Percentiles rank a stretch among this genome's conserved stretches.
Evolutionary conservation across 2,329 filamentous ascomycete genomes (phyloP).

Genomic region (Paracamarosporium sp.): DNA sequence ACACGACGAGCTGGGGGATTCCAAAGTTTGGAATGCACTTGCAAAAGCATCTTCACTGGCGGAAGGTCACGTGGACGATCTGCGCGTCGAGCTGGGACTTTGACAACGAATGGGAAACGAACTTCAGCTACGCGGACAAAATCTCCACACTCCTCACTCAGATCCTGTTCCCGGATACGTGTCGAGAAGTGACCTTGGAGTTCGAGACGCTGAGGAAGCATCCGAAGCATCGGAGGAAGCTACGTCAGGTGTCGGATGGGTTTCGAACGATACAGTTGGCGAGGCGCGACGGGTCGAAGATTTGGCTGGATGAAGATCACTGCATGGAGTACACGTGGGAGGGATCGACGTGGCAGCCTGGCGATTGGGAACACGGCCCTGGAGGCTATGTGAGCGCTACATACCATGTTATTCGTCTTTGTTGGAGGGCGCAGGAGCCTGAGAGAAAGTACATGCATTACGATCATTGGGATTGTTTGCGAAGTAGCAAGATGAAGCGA

Average conservation of each 20-base stretch:
- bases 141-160: conserved; percentile 3
- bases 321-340: conserved; percentile 25
- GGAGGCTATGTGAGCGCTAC: conserved; percentile 15
- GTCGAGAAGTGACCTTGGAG: conserved; percentile 33
- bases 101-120: conserved; percentile 9
- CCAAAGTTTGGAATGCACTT: conserved; percentile 18
- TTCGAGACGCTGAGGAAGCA: conserved; percentile 25
- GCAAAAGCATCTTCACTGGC: conserved; percentile 26
- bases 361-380: conserved; percentile 11
- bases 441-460: conserved; percentile 31
- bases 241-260: conserved; percentile 10
- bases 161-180: conserved; percentile 21
- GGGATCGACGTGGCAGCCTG: conserved; percentile 14
- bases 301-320: conserved; percentile 17
- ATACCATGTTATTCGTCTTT: conserved; percentile 21
- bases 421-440: conserved; percentile 27
- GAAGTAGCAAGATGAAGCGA: conserved; percentile 4
- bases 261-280: conserved; percentile 13
- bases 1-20: conserved; percentile 15
- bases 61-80: conserved; percentile 31
- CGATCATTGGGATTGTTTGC: conserved; percentile 29
- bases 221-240: conserved; percentile 1
- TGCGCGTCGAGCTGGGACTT: conserved; percentile 16
- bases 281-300: conserved; percentile 13
- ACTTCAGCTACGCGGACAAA: conserved; percentile 8